Conservation (phyloP, 2,329 filamentous ascomycete genomes). For the Hawksworthiomyces lignivorus region DNA sequence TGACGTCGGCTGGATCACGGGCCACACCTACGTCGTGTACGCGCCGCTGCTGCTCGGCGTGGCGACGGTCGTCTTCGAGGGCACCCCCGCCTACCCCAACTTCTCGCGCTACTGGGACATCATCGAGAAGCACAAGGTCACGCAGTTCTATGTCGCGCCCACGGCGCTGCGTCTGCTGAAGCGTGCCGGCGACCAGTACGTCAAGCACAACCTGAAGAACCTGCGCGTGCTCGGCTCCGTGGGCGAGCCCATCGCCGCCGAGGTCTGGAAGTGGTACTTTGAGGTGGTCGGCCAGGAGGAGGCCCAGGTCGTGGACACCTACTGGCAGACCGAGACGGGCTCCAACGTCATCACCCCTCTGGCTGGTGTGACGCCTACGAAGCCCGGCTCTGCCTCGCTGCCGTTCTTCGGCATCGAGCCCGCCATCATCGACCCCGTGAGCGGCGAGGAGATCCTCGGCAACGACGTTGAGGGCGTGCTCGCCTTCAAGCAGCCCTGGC, state of each 20-base stretch:
- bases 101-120: slow-evolving; percentile 99
- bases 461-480: slow-evolving; percentile 97
- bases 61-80: slow-evolving; percentile 93
- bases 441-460: slow-evolving; percentile 83
- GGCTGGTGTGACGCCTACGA: slow-evolving; percentile 88
- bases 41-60: slow-evolving; percentile 88
- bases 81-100: slow-evolving; percentile 92
- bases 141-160: slow-evolving; percentile 96
- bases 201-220: slow-evolving; percentile 81
- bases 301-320: slow-evolving; percentile 91
- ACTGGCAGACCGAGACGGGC: slow-evolving; percentile 99
- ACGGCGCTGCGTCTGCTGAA: slow-evolving; percentile 90
- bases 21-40: slow-evolving; percentile 97
- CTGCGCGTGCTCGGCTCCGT: slow-evolving; percentile 89
- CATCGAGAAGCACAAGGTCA: slow-evolving; percentile 88
- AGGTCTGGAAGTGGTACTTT: slow-evolving; percentile 99
- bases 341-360: slow-evolving; percentile 93
- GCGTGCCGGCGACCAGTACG: slow-evolving; percentile 87
- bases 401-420: slow-evolving; percentile 99
- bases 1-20: slow-evolving; percentile 98
- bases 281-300: slow-evolving; percentile 90
- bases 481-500: slow-evolving; percentile 96
- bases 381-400: slow-evolving; percentile 89
- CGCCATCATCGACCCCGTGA: slow-evolving; percentile 93
- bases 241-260: slow-evolving; percentile 92